These are phyloP conservation scores for Tardiomyces digboiensis DNA, from an alignment of 1,139 yeast genomes.

Conservation along the genomic window DNA sequence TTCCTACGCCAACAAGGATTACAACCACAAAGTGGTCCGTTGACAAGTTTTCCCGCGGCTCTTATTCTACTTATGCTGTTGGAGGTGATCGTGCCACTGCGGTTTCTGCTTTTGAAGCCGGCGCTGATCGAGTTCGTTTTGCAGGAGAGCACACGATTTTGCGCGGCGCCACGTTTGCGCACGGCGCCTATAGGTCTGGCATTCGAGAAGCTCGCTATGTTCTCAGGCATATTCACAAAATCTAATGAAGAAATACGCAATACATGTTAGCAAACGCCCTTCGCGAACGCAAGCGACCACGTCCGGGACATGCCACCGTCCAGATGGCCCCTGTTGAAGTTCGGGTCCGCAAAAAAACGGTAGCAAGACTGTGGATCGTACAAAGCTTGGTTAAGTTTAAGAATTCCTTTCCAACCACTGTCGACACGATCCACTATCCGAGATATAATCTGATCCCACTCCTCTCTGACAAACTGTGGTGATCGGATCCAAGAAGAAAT, in stretches of 20 bases:
- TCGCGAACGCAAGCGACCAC: slow-evolving; percentile 77
- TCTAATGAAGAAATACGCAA: no score
- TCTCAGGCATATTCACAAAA: not conserved
- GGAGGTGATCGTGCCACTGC: slow-evolving; percentile 59
- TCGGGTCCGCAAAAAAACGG: slow-evolving; percentile 48
- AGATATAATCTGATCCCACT: slow-evolving; percentile 56
- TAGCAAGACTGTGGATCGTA: slow-evolving; percentile 60
- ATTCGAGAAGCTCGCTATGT: slow-evolving; percentile 16
- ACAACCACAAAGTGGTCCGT: slow-evolving; percentile 55
- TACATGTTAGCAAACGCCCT: slow-evolving; percentile 32
- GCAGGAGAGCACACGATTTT: slow-evolving; percentile 79
- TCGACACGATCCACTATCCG: slow-evolving; percentile 45
- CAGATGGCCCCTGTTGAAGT: slow-evolving; percentile 43
- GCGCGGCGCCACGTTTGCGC: slow-evolving; percentile 81
- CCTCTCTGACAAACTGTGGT: slow-evolving; percentile 65
- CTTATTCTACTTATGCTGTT: slow-evolving; percentile 60
- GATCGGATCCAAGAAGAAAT: slow-evolving; percentile 68
- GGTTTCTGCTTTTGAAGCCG: slow-evolving; percentile 36
- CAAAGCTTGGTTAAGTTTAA: slow-evolving; percentile 69
- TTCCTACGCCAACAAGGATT: slow-evolving; percentile 41
- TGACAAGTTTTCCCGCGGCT: slow-evolving; percentile 61
- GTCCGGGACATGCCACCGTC: slow-evolving; percentile 88
- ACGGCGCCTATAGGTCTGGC: slow-evolving; percentile 79
- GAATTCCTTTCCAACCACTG: slow-evolving; percentile 85
- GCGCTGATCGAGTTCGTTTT: slow-evolving; percentile 30